Conservation (phyloP, 2,329 filamentous ascomycete species). For the Epichloe sibirici region DNA sequence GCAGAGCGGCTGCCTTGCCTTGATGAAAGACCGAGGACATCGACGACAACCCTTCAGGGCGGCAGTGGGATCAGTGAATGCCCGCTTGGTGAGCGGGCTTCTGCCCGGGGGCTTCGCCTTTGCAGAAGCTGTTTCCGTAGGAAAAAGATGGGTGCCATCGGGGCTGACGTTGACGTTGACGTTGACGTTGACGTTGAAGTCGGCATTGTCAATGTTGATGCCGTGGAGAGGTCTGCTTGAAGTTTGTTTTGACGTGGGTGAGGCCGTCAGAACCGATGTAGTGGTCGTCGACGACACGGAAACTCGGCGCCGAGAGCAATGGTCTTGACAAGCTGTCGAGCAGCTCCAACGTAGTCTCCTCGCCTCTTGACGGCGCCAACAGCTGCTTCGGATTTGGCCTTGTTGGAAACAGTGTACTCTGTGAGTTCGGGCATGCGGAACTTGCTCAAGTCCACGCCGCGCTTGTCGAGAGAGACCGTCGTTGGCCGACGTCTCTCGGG, state of each 20-base stretch:
- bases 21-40: constrained; percentile 14
- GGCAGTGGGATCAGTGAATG: constrained; percentile 28
- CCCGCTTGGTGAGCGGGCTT: constrained; percentile 26
- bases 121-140: constrained; percentile 37
- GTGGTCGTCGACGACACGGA: constrained; percentile 39
- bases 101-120: constrained; percentile 28
- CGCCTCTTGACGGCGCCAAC: constrained; percentile 15
- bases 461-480: constrained; percentile 13
- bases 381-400: constrained; percentile 10
- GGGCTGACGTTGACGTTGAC: constrained; percentile 46
- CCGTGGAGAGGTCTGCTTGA: constrained; percentile 45
- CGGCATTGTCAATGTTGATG: constrained; percentile 47
- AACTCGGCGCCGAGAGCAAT: constrained; percentile 28
- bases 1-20: no score
- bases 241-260: constrained; percentile 36
- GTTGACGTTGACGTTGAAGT: constrained; percentile 50
- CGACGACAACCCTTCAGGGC: constrained; percentile 29
- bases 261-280: constrained; percentile 44
- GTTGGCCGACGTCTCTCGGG: constrained; percentile 17
- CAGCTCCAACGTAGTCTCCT: constrained; percentile 29
- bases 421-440: constrained; percentile 20
- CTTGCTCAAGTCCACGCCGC: constrained; percentile 20
- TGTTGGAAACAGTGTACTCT: constrained; percentile 15
- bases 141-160: constrained; percentile 44
- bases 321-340: constrained; percentile 30